Percentiles rank a stretch among this genome's conserved stretches.
Conservation (phyloP, 495 filamentous ascomycete genomes). For the Viridothelium virens region DNA sequence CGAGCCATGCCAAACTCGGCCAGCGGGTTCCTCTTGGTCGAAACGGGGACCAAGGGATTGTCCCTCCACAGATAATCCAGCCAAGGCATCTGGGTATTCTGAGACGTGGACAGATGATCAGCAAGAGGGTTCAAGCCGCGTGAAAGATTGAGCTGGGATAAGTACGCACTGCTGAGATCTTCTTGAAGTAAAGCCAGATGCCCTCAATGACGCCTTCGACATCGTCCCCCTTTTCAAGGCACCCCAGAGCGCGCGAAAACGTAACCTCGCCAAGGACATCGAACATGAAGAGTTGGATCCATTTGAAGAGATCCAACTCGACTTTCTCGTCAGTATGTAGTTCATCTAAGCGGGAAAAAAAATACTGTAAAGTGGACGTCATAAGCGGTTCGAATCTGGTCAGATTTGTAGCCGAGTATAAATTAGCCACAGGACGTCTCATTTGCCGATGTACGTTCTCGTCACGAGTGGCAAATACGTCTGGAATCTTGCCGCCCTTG, state of each 20-base stretch:
- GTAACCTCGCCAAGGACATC: slow-evolving; percentile 42
- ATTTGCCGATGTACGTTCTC: slow-evolving; percentile 3
- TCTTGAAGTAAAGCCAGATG: not conserved
- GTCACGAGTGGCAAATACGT: not conserved
- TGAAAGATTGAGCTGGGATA: not conserved
- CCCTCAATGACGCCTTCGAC: slow-evolving; percentile 31
- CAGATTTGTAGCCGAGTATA: not conserved
- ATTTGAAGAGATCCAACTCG: slow-evolving; percentile 36
- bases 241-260: slow-evolving; percentile 36
- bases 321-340: slow-evolving; percentile 28
- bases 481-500: not conserved
- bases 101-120: not conserved
- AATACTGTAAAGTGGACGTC: not conserved
- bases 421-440: not conserved
- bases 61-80: not conserved
- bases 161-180: not conserved
- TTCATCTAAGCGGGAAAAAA: slow-evolving; percentile 17
- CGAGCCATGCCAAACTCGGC: not conserved
- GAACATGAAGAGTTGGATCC: slow-evolving; percentile 44
- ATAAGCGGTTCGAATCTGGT: not conserved
- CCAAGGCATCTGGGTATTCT: not conserved
- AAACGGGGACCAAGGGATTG: not conserved
- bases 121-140: not conserved
- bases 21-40: not conserved
- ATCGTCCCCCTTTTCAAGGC: slow-evolving; percentile 36